Percentiles rank a stretch among this genome's conserved stretches.
Evolutionary conservation across 1,284 basidiomycete genomes (phyloP).

Genomic region (Cutaneotrichosporon spelunceum): DNA sequence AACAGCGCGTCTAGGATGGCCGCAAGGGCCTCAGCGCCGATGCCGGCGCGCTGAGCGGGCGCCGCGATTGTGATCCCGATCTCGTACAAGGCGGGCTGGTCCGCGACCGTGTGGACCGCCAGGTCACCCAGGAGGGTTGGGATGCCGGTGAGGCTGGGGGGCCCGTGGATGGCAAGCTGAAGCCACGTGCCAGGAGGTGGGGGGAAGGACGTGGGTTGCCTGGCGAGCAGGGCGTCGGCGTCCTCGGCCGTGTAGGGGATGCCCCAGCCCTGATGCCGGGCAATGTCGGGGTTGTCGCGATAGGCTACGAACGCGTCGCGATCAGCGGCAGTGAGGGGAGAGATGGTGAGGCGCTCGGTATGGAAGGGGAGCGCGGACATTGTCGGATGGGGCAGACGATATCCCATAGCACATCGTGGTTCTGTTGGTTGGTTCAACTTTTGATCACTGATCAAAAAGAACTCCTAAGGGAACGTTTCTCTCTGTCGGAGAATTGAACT

Average conservation of each 20-base stretch:
- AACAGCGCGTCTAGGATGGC: not conserved
- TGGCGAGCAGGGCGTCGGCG: not conserved
- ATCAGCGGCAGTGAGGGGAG: constrained; percentile 2
- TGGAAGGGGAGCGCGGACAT: not conserved
- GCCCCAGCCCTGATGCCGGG: constrained; percentile 11
- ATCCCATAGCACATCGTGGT: too few species aligned
- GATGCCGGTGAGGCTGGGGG: not conserved
- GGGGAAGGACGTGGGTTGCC: constrained; percentile 3
- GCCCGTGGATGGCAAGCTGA: constrained; percentile 10
- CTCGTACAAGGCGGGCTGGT: constrained; percentile 10
- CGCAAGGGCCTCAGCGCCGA: not conserved
- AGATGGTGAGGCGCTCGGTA: not conserved
- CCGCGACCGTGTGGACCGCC: not conserved
- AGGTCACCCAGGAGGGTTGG: constrained; percentile 7
- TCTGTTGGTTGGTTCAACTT: too few species aligned
- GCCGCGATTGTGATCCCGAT: constrained; percentile 10
- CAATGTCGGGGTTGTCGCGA: constrained; percentile 3
- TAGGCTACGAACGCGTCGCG: constrained; percentile 12
- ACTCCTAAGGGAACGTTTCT: not conserved
- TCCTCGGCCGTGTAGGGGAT: not conserved
- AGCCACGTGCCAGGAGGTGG: not conserved
- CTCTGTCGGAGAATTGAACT: too few species aligned
- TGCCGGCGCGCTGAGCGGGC: not conserved
- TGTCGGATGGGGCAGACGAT: not conserved
- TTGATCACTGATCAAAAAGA: not conserved